A percentile compares a stretch with the other conserved stretches of the same genome.
Evolutionary conservation across 768 basidiomycete species (phyloP).

Genomic region (Auriscalpium orientale): DNA sequence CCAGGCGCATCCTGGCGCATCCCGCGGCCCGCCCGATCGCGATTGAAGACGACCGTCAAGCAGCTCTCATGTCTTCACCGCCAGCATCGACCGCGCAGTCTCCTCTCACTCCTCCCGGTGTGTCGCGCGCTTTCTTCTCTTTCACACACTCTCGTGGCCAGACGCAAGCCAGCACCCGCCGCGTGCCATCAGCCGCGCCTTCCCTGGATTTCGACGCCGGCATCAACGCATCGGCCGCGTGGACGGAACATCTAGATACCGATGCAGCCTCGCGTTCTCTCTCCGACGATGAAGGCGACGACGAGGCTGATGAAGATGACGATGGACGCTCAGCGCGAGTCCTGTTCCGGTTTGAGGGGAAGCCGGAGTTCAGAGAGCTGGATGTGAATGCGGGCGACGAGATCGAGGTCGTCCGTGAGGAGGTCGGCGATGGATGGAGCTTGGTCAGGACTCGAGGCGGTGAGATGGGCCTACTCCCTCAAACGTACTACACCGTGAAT

Average conservation of each 20-base stretch:
- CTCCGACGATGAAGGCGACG: slow-evolving; percentile 44
- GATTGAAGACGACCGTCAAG: not conserved
- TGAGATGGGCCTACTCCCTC: slow-evolving; percentile 62
- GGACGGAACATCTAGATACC: slow-evolving; percentile 55
- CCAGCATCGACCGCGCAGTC: not conserved
- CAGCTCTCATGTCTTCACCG: not conserved
- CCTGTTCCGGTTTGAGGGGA: slow-evolving; percentile 68
- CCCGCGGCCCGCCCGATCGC: too few species aligned
- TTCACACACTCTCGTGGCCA: slow-evolving; percentile 9
- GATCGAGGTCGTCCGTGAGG: slow-evolving; percentile 63
- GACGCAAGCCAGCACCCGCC: slow-evolving; percentile 1
- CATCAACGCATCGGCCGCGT: slow-evolving; percentile 69
- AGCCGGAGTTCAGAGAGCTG: slow-evolving; percentile 67
- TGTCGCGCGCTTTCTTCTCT: slow-evolving; percentile 4
- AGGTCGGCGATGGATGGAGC: slow-evolving; percentile 77
- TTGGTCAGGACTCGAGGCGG: slow-evolving; percentile 45
- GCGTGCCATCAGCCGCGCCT: not conserved
- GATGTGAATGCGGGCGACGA: slow-evolving; percentile 61
- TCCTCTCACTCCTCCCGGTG: slow-evolving; percentile 10
- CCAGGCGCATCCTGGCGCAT: too few species aligned
- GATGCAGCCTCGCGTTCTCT: slow-evolving; percentile 32
- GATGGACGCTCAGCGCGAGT: slow-evolving; percentile 53
- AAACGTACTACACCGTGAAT: slow-evolving; percentile 65
- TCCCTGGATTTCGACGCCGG: slow-evolving; percentile 59
- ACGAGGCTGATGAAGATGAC: slow-evolving; percentile 26